Conservation (phyloP, 2,329 filamentous ascomycete species). For the Fusarium goolgardi region DNA sequence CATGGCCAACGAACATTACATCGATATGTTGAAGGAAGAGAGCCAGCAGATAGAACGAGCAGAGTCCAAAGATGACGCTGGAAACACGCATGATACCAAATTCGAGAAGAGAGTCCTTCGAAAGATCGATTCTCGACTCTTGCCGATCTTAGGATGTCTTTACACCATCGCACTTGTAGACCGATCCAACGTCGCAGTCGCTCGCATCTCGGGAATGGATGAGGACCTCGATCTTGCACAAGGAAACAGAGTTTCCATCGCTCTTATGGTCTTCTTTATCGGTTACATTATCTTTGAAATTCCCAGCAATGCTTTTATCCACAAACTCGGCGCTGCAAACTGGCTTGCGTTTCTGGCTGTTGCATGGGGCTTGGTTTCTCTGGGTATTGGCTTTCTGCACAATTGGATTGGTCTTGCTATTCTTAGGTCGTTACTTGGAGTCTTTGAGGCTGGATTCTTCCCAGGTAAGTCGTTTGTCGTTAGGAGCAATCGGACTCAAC, state of each 20-base stretch:
- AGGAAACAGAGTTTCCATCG: slow-evolving; percentile 12
- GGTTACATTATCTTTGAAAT: slow-evolving; percentile 34
- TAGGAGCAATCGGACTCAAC: rapidly evolving
- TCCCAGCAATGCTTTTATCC: slow-evolving; percentile 34
- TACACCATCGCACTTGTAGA: slow-evolving; percentile 37
- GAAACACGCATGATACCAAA: slow-evolving; percentile 1
- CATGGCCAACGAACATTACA: slow-evolving; percentile 2
- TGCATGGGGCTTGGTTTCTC: slow-evolving; percentile 26
- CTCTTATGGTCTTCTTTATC: slow-evolving; percentile 38
- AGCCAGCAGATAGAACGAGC: slow-evolving; percentile 13
- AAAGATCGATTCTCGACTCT: slow-evolving; percentile 23
- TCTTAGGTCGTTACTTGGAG: slow-evolving; percentile 16
- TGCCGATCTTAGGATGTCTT: slow-evolving; percentile 29
- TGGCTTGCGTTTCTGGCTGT: slow-evolving; percentile 32
- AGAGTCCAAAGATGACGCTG: background rate
- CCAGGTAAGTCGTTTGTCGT: background rate
- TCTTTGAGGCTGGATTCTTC: slow-evolving; percentile 36
- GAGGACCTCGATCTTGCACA: slow-evolving; percentile 24
- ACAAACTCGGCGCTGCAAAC: slow-evolving; percentile 30
- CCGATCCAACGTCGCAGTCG: slow-evolving; percentile 31
- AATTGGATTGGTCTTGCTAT: slow-evolving; percentile 26
- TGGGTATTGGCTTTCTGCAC: slow-evolving; percentile 27
- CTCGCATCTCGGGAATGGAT: slow-evolving; percentile 36
- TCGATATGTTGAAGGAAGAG: slow-evolving; percentile 7
- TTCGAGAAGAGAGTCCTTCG: slow-evolving; percentile 31